Evolutionary conservation across 2,329 filamentous ascomycete species (phyloP).

Genomic region (Blumeria graminis): DNA sequence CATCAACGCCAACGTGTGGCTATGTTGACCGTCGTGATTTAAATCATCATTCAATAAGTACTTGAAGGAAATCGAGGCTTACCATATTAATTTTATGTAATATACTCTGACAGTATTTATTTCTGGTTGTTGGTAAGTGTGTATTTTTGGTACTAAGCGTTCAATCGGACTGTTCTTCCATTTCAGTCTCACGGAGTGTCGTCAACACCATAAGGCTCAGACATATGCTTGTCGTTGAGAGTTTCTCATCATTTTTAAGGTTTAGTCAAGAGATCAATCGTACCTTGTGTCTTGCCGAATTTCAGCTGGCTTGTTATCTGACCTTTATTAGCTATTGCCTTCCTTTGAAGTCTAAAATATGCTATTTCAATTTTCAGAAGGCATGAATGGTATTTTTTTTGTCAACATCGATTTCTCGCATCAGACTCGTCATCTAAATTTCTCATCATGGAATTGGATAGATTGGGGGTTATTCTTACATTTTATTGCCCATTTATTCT

Average conservation of each 20-base stretch:
- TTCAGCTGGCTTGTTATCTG: no score
- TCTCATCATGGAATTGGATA: slow-evolving; percentile 20
- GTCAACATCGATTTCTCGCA: slow-evolving; percentile 49
- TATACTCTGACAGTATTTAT: neutral
- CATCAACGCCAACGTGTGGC: slow-evolving; percentile 47
- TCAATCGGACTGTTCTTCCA: no score
- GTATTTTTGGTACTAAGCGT: no score
- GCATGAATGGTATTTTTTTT: slow-evolving; percentile 54
- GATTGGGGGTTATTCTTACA: neutral
- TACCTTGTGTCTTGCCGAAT: no score
- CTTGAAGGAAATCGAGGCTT: slow-evolving; percentile 3
- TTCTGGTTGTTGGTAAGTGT: neutral
- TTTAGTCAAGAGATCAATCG: no score
- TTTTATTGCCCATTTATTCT: neutral
- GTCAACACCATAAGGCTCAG: slow-evolving; percentile 42
- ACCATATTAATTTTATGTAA: slow-evolving; percentile 2
- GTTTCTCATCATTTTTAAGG: slow-evolving; percentile 52
- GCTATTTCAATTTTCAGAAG: slow-evolving; percentile 18
- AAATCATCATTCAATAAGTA: slow-evolving; percentile 32
- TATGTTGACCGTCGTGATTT: slow-evolving; percentile 83
- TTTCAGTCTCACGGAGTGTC: slow-evolving; percentile 15
- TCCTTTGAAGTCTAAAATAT: no score
- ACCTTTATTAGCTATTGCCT: no score
- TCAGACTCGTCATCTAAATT: slow-evolving; percentile 58
- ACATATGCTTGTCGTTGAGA: slow-evolving; percentile 94